Conservation (phyloP, 805 yeast genomes). For the Candida hungchunana region DNA sequence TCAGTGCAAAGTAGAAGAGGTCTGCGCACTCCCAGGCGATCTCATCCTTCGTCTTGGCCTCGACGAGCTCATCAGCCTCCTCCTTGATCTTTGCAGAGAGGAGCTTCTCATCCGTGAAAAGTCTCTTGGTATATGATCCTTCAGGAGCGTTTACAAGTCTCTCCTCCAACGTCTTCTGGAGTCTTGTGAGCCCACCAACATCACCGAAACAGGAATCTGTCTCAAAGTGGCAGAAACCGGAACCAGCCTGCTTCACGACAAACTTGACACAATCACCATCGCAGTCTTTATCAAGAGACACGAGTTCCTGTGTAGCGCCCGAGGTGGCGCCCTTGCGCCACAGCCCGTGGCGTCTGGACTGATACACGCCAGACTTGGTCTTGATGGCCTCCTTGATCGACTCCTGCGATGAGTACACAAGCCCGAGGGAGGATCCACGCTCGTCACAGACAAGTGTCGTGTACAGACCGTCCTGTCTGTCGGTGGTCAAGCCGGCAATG, state of each 20-base stretch:
- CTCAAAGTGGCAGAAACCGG: conserved; percentile 90
- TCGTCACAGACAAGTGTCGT: conserved; percentile 77
- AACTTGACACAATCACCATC: conserved; percentile 90
- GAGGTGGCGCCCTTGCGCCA: conserved; percentile 97
- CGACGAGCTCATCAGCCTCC: conserved; percentile 93
- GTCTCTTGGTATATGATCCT: conserved; percentile 91
- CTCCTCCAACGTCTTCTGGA: conserved; percentile 62
- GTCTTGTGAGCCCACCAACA: conserved; percentile 57
- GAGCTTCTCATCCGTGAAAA: conserved; percentile 72
- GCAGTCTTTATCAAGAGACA: conserved; percentile 73
- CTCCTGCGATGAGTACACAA: conserved; percentile 84
- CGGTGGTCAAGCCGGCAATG: conserved; percentile 58
- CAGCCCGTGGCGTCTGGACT: conserved; percentile 84
- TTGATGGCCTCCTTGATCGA: conserved; percentile 79
- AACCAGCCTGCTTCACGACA: conserved; percentile 78
- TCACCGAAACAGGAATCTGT: conserved; percentile 79
- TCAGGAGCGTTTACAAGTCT: conserved; percentile 72
- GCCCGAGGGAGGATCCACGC: conserved; percentile 72
- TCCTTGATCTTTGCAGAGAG: conserved; percentile 86
- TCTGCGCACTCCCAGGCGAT: conserved; percentile 98
- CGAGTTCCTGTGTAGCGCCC: conserved; percentile 86
- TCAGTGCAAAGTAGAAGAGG: conserved; percentile 68
- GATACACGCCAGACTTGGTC: conserved; percentile 86
- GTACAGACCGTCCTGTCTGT: conserved; percentile 80
- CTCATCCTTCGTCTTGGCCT: conserved; percentile 64